Evolutionary conservation across 2,329 filamentous ascomycete species (phyloP).

Genomic region (Sporothrix protearum): DNA sequence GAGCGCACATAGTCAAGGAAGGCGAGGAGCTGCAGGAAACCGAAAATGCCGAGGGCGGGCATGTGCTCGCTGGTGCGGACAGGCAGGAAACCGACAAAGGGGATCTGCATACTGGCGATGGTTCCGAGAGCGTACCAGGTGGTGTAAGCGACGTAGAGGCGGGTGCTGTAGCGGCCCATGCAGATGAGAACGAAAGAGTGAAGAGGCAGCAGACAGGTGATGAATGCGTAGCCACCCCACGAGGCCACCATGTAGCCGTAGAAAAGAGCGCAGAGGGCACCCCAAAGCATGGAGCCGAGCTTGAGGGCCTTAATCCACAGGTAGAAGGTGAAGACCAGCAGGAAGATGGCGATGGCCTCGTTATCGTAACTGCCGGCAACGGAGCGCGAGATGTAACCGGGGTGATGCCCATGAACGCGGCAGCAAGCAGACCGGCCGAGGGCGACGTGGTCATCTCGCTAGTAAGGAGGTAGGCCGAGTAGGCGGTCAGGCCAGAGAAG

Average conservation of each 20-base stretch:
- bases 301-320: slow-evolving; percentile 99
- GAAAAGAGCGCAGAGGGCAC: slow-evolving; percentile 86
- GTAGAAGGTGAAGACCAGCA: slow-evolving; percentile 97
- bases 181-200: slow-evolving; percentile 91
- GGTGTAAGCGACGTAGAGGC: slow-evolving; percentile 93
- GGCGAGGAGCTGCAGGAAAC: slow-evolving; percentile 86
- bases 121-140: slow-evolving; percentile 98
- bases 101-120: slow-evolving; percentile 97
- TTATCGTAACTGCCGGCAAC: slow-evolving; percentile 97
- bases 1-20: slow-evolving; percentile 87
- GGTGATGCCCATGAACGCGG: slow-evolving; percentile 93
- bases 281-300: slow-evolving; percentile 94
- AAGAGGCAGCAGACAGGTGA: slow-evolving; percentile 92
- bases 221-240: slow-evolving; percentile 99
- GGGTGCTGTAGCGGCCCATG: slow-evolving; percentile 94
- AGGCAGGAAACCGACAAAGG: slow-evolving; percentile 94
- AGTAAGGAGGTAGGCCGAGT: slow-evolving; percentile 90
- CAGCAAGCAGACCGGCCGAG: slow-evolving; percentile 90
- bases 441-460: slow-evolving; percentile 96
- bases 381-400: slow-evolving; percentile 95
- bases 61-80: slow-evolving; percentile 98
- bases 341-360: slow-evolving; percentile 98
- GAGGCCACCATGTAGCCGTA: slow-evolving; percentile 99
- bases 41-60: slow-evolving; percentile 93
- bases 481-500: slow-evolving; percentile 90